phyloP scores from a whole-genome alignment of 768 basidiomycete species.

The Boletus pseudo-olivaceus region DNA sequence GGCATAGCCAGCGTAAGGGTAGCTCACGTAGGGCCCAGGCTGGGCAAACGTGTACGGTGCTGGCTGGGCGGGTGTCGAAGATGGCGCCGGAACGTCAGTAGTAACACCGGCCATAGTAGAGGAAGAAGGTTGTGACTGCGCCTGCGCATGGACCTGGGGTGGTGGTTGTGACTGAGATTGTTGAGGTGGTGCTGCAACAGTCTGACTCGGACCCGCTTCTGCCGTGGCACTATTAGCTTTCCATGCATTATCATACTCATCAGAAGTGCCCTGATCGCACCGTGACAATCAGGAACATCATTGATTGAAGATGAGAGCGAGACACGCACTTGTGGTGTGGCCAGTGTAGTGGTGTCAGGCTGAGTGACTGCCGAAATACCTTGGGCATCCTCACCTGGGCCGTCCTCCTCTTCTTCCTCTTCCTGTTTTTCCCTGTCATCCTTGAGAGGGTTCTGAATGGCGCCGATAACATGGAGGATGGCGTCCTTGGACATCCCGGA shows the following conservation, averaged over 20 bases:
- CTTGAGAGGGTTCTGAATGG: constrained; percentile 45
- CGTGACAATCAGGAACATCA: constrained; percentile 7
- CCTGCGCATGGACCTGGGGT: constrained; percentile 16
- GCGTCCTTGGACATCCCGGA: constrained; percentile 59
- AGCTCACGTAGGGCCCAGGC: constrained; percentile 33
- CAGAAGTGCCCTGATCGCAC: constrained; percentile 38
- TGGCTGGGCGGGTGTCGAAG: constrained; percentile 26
- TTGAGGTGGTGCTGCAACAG: constrained; percentile 18
- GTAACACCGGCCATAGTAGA: constrained; percentile 17
- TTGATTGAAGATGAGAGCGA: neutral
- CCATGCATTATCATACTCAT: constrained; percentile 62
- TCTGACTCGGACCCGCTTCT: constrained; percentile 28
- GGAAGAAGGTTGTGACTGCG: constrained; percentile 19
- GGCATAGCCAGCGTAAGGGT: constrained; percentile 35
- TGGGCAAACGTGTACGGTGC: constrained; percentile 30
- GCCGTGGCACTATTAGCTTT: constrained; percentile 50
- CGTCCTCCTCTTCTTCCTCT: constrained; percentile 34
- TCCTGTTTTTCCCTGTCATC: constrained; percentile 36
- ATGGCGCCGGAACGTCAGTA: constrained; percentile 17
- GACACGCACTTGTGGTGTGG: constrained; percentile 27
- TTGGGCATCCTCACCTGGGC: constrained; percentile 29
- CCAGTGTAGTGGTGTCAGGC: constrained; percentile 22
- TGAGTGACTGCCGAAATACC: constrained; percentile 20
- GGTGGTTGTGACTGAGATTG: constrained; percentile 22
- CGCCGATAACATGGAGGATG: constrained; percentile 54